Percentiles rank a stretch among this genome's conserved stretches.
phyloP scores from a whole-genome alignment of 2,329 filamentous ascomycete genomes.

The Pseudocercospora musae region DNA sequence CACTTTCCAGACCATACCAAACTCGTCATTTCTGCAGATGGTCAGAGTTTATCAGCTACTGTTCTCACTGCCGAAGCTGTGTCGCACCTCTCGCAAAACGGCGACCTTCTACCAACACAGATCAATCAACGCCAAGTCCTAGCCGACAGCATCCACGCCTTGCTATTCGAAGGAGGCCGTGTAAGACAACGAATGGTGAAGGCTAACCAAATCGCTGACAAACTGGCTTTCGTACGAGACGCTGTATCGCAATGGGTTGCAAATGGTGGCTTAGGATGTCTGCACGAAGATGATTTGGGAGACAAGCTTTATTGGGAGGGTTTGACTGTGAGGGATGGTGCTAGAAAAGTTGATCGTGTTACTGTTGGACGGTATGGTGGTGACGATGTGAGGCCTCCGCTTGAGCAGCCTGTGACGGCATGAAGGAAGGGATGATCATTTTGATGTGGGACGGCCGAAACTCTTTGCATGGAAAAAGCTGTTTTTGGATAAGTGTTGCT shows the following conservation, averaged over 20 bases:
- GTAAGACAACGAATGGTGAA: slow-evolving; percentile 55
- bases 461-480: background rate
- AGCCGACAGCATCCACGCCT: slow-evolving; percentile 67
- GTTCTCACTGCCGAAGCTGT: slow-evolving; percentile 71
- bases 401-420: background rate
- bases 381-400: slow-evolving; percentile 29
- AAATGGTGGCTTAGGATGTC: slow-evolving; percentile 64
- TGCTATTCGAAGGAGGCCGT: slow-evolving; percentile 59
- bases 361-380: slow-evolving; percentile 50
- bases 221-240: slow-evolving; percentile 68
- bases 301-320: slow-evolving; percentile 43
- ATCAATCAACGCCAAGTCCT: slow-evolving; percentile 68
- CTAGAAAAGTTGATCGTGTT: slow-evolving; percentile 45
- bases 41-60: slow-evolving; percentile 74
- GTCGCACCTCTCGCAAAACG: slow-evolving; percentile 60
- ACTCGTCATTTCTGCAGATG: slow-evolving; percentile 70
- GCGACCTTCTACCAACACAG: slow-evolving; percentile 61
- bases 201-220: slow-evolving; percentile 69
- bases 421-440: background rate
- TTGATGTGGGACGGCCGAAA: background rate
- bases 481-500: background rate
- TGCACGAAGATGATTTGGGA: slow-evolving; percentile 31
- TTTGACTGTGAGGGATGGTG: slow-evolving; percentile 42
- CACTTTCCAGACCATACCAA: slow-evolving; percentile 90
- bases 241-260: slow-evolving; percentile 68